Base-by-base conservation (phyloP, 2,329 filamentous ascomycete species). In the Scolecobasidium constrictum region DNA sequence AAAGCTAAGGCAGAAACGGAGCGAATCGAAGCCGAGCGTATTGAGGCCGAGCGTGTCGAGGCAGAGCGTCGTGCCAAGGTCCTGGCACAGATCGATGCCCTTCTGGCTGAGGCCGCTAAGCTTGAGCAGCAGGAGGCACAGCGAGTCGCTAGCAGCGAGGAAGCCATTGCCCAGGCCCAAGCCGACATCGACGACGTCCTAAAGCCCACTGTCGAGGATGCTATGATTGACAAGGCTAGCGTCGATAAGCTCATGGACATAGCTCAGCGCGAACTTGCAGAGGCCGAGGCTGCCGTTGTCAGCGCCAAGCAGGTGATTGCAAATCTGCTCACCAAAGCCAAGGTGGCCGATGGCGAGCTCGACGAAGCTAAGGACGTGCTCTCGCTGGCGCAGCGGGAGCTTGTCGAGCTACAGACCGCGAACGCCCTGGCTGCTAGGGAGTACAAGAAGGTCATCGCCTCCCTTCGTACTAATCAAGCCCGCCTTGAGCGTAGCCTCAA, bases 91-190 rank as follows among this genome's bases (percentile, higher is more conserved):
- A 31, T 16, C 18, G 31, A 12, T 6, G n/a, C 18, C 18, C 34
- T 31, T 31, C 26, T 31, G 9, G 26, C 15, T 13, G 40, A 35
- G 18, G 13, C 31, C 19, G 9, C 9, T 7, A 31, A 31, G n/a
- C 26, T 31, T 31, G 26, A 31, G n/a, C 9, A 9, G n/a, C 26
- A 31, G n/a, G 26, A 31, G 26, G 26, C n/a, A 31, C n/a, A 31
- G 26, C 9, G n/a, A 31, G 9, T 9, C n/a, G n/a, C 26, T 31
- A 31, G 9, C 9, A 31, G 26, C 4, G 58, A 62, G 43, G 50
- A 31, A 31, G 26, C 9, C 26, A 31, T 7, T 9, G 26, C n/a
- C n/a, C n/a, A 31, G n/a, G 26, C 26, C 9, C 9, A 31, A 9
- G 26, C 9, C 9, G 26, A n/a, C 9, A n/a, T 7, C 26, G 26